Base-by-base conservation (phyloP, 768 basidiomycete species). In the Ramaria sp. region DNA sequence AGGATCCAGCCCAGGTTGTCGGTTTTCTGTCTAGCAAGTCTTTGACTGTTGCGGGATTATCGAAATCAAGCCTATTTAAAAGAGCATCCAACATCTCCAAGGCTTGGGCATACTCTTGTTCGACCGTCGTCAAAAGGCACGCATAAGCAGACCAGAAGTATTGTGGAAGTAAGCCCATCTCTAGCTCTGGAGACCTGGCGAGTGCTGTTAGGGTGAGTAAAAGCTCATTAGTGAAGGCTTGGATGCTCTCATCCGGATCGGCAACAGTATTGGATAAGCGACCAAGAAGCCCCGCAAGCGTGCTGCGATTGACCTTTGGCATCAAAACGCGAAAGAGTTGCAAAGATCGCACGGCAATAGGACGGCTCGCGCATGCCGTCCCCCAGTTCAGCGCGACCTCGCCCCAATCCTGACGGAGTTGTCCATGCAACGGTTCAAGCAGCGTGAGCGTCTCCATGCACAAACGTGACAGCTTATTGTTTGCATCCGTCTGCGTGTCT, bases 61-160 rank as follows among this genome's bases (percentile, higher is more conserved):
- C 78, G 5, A 94, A 71, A 64, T 94, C 80, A 39, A 92, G 69
- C 58, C 80, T 83, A 33, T 75, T 72, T 17, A 95, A 74, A 1
- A 95, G 69, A 10, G 75, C 70, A 45, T 81, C 78, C 15, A 95
- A 68, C 15, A 94, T 75, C 11, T 74, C 74, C 34, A 92, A 69
- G 0, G 80, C 81, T 57, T 86, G 79, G 1, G 70, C 65, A 63
- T 89, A 96, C 68, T 97, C 93, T 11, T 74, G 68, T 66, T 95
- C 88, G 38, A 88, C 84, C 0, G 86, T 85, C 2, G 91, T 94
- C 27, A 81, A 83, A 19, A 95, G 77, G 63, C 84, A 88, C 1
- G 91, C 92, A 46, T 79, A 79, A 1, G 84, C 75, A 65, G 83
- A 84, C 94, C 93, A 96, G 68, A 89, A 95, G 51, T 94, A 73